Percentiles rank a stretch among this genome's conserved stretches.
phyloP scores from a whole-genome alignment of 805 yeast genomes.

The Saturnispora sekii region DNA sequence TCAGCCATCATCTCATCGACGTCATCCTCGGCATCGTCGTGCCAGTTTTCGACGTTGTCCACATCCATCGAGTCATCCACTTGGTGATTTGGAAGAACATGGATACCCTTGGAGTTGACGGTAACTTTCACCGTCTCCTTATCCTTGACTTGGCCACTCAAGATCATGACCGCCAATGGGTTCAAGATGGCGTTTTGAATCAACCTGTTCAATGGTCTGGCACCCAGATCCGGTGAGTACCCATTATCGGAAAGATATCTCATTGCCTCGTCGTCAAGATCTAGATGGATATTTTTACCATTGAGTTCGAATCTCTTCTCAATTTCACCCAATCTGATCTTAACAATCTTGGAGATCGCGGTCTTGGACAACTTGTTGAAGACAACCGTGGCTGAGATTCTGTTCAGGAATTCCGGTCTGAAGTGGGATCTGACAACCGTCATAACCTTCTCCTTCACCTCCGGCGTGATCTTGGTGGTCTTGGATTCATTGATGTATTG shows the following conservation, averaged over 20 bases:
- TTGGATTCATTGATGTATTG: constrained; percentile 65
- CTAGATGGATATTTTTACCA: constrained; percentile 67
- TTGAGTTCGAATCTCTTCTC: constrained; percentile 77
- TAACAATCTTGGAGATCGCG: constrained; percentile 88
- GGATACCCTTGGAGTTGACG: constrained; percentile 52
- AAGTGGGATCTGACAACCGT: constrained; percentile 76
- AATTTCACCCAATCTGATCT: constrained; percentile 74
- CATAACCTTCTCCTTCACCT: constrained; percentile 74
- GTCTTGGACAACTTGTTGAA: constrained; percentile 88
- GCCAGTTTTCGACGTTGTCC: constrained; percentile 50
- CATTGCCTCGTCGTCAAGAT: constrained; percentile 66
- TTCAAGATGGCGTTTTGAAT: constrained; percentile 85
- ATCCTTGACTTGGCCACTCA: constrained; percentile 79
- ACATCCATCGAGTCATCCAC: constrained; percentile 43
- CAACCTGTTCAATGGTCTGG: constrained; percentile 88
- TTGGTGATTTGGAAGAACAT: constrained; percentile 82
- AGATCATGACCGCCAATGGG: constrained; percentile 76
- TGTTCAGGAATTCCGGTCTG: constrained; percentile 95
- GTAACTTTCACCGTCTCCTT: constrained; percentile 75
- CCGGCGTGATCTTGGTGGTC: constrained; percentile 51
- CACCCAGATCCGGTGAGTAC: constrained; percentile 90
- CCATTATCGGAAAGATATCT: constrained; percentile 80
- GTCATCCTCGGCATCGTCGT: constrained; percentile 47
- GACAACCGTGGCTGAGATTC: constrained; percentile 87
- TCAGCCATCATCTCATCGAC: constrained; percentile 26